These are phyloP conservation scores for Ophiostoma sp. DNA, from an alignment of 2,329 filamentous ascomycete genomes.

Conservation along the genomic window DNA sequence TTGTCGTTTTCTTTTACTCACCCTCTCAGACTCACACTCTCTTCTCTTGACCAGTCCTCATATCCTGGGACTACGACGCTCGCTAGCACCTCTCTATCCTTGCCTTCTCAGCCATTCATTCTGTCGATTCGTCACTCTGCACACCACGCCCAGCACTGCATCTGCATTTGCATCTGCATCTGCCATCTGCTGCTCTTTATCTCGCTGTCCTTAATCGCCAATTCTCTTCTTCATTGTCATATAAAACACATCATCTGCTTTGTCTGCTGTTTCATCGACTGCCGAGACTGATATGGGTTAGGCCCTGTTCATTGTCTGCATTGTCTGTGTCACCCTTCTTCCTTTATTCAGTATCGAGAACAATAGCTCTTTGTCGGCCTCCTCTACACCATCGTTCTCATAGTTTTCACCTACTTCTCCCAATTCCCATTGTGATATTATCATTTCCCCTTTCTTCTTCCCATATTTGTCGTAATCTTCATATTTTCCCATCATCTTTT, in stretches of 20 bases:
- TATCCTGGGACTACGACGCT: background rate
- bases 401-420: background rate
- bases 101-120: constrained; percentile 2
- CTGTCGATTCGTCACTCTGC: background rate
- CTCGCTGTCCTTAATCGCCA: background rate
- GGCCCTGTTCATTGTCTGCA: constrained; percentile 18
- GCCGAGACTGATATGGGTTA: background rate
- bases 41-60: background rate
- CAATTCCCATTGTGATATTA: background rate
- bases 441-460: background rate
- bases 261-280: background rate
- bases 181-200: background rate
- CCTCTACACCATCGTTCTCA: background rate
- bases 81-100: background rate
- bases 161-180: background rate
- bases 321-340: background rate
- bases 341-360: background rate
- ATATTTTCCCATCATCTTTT: too few relatives aligned
- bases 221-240: background rate
- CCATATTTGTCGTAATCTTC: too few relatives aligned
- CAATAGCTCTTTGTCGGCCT: background rate
- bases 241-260: background rate
- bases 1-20: too few relatives aligned
- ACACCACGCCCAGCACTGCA: background rate
- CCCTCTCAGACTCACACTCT: background rate